These are phyloP conservation scores for Cercophora samala DNA, from an alignment of 495 filamentous ascomycete species.

Conservation along the genomic window DNA sequence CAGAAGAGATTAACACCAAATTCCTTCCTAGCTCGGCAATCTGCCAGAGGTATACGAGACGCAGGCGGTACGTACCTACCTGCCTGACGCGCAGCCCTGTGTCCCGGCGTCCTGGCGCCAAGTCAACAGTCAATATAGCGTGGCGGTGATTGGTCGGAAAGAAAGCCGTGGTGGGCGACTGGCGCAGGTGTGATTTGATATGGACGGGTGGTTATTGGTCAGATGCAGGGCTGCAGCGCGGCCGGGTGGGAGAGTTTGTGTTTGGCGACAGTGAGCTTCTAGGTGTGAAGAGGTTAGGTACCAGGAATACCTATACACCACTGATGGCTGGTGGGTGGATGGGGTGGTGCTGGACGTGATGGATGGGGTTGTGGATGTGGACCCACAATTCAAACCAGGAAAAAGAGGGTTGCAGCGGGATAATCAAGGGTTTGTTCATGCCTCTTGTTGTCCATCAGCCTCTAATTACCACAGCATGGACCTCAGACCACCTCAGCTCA, in stretches of 20 bases:
- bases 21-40: slow-evolving; percentile 10
- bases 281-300: background rate
- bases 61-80: background rate
- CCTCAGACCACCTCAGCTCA: background rate
- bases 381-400: background rate
- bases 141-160: slow-evolving; percentile 21
- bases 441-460: background rate
- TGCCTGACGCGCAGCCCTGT: background rate
- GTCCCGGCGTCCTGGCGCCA: background rate
- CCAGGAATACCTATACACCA: background rate
- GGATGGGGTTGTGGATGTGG: background rate
- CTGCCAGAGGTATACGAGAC: background rate
- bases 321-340: background rate
- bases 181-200: slow-evolving; percentile 25
- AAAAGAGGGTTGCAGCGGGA: background rate
- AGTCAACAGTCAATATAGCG: slow-evolving; percentile 13
- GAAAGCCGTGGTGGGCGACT: slow-evolving; percentile 13
- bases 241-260: background rate
- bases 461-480: background rate
- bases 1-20: background rate
- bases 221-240: background rate
- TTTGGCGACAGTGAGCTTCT: background rate
- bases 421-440: background rate
- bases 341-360: background rate
- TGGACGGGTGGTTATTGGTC: slow-evolving; percentile 21